These are phyloP conservation scores for Apostasia shenzhenica DNA, from an alignment of 106 monocot species.

Conservation along the genomic window DNA sequence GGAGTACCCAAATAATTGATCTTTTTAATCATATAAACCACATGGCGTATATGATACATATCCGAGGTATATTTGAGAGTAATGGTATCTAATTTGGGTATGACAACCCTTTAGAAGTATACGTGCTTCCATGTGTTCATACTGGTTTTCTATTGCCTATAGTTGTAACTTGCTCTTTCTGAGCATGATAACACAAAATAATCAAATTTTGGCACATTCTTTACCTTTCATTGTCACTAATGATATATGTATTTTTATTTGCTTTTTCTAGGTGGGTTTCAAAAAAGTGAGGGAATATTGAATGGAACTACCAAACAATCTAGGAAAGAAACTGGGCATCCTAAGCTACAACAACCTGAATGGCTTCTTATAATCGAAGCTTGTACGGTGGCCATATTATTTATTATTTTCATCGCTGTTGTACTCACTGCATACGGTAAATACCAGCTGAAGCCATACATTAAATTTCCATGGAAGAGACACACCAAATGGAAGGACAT, in stretches of 20 bases:
- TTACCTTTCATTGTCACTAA: too few species aligned
- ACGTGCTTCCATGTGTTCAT: too few species aligned
- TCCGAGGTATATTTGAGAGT: too few species aligned
- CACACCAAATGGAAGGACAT: constrained; percentile 30
- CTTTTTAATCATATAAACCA: too few species aligned
- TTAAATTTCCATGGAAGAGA: constrained; percentile 43
- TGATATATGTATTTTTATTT: neutral
- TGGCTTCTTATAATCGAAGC: constrained; percentile 87
- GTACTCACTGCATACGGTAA: constrained; percentile 25
- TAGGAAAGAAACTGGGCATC: constrained; percentile 15
- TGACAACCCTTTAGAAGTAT: too few species aligned
- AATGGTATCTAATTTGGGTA: too few species aligned
- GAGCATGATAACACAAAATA: too few species aligned
- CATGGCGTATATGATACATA: too few species aligned
- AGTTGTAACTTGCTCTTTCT: too few species aligned
- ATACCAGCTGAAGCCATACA: constrained; percentile 26
- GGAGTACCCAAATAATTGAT: too few species aligned
- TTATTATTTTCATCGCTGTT: constrained; percentile 35
- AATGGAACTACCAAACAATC: constrained; percentile 13
- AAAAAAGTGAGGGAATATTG: constrained; percentile 15
- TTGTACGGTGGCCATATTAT: constrained; percentile 38
- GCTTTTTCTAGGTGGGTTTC: constrained; percentile 26
- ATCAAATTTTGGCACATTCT: too few species aligned
- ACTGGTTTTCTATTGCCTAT: too few species aligned
- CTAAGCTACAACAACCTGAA: constrained; percentile 26